Percentiles rank a stretch among this genome's conserved stretches.
Conservation (phyloP, 2,329 filamentous ascomycete species). For the Diaporthe sp. region DNA sequence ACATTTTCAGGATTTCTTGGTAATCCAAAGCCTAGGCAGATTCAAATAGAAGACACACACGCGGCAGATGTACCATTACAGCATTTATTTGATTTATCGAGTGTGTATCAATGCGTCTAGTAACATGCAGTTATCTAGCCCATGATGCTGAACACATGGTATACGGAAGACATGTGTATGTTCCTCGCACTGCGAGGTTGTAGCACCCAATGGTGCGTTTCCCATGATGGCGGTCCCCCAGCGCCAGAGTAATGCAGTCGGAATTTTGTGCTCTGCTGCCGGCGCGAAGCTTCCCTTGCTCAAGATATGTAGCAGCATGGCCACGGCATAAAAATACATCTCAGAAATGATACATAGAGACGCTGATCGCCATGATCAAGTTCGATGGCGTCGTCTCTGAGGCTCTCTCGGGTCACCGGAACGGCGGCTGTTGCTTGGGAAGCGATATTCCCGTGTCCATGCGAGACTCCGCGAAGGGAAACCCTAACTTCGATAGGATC, state of each 20-base stretch:
- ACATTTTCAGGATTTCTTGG: neutral
- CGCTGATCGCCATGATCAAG: neutral
- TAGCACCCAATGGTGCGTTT: neutral
- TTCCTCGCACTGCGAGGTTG: slow-evolving; percentile 2
- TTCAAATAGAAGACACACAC: neutral
- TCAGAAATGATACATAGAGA: neutral
- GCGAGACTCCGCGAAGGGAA: neutral
- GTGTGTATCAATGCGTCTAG: neutral
- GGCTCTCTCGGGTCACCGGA: neutral
- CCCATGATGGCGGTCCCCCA: neutral
- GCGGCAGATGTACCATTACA: neutral
- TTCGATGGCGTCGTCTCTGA: neutral
- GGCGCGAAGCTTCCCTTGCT: neutral
- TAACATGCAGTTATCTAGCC: slow-evolving; percentile 9
- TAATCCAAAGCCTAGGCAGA: neutral
- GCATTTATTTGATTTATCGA: neutral
- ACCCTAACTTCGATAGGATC: neutral
- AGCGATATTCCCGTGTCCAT: neutral
- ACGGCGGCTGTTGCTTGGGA: neutral
- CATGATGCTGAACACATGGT: neutral
- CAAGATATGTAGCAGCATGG: neutral
- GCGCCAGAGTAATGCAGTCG: slow-evolving; percentile 3
- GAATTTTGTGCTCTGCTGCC: neutral
- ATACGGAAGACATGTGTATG: too few species aligned
- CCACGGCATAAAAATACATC: neutral